Evolutionary conservation across 768 basidiomycete genomes (phyloP), one percentile per base, ranked within the genome.

Genomic region (Lentinula raphanica): DNA sequence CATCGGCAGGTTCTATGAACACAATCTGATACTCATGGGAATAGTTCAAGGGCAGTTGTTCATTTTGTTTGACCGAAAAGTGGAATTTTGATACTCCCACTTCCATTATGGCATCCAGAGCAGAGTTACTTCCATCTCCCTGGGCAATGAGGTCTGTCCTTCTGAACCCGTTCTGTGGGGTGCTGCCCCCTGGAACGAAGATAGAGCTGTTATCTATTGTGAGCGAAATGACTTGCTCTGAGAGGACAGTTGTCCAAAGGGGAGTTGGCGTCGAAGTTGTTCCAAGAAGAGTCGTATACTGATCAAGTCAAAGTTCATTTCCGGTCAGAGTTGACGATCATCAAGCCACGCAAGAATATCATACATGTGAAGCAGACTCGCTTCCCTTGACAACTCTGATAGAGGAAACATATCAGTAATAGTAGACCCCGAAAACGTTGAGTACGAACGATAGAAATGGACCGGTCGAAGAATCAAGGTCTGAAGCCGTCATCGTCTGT

Each of bases 21-120:
- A 86, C 80, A 50, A 81, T 72, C 63, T 86, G 84, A 63, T 86
- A 84, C 63, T 86, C 84, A 58, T 86, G 84, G 8, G 61, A 73
- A 61, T 74, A 76, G 63, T 84, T 83, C 63, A 86, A 66, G 12
- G 78, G 78, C 23, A 64, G 66, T n/a, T 46, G 46, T 15, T 72
- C 61, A 60, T 83, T 76, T 44, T 65, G 58, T 49, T 70, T 69
- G 58, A 85, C 71, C 9, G 79, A 80, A 51, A 82, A 79, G 60
- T 83, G 78, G 68, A 81, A 84, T 28, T 72, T 75, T 1, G 75
- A 77, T 8, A 70, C 72, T 31, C 75, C 77, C 6, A 65, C 68
- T 60, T 84, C 79, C 60, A 80, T 72, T 19, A 70, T 61, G 1
- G 68, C 63, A 55, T 76, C 68, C 45, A 83, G 66, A 40, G 67